A percentile compares a stretch with the other conserved stretches of the same genome.
These are phyloP conservation scores for Sporothrix protearum DNA, from an alignment of 2,329 filamentous ascomycete species.

Conservation along the genomic window DNA sequence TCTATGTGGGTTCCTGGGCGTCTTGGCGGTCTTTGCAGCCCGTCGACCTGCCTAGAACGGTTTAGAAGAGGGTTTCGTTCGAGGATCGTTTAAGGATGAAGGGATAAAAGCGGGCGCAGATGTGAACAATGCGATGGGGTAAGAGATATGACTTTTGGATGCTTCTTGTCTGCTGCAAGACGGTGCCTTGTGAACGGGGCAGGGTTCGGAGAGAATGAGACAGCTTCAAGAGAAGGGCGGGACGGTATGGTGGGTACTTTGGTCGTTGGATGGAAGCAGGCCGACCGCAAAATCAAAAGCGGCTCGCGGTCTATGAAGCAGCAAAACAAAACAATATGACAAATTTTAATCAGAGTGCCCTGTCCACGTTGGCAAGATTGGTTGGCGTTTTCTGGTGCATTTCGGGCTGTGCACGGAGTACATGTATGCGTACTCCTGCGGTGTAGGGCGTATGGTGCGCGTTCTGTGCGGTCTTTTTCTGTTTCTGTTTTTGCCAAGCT, in stretches of 20 bases:
- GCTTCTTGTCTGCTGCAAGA: neutral
- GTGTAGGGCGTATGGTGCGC: neutral
- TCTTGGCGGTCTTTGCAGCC: neutral
- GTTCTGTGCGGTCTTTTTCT: neutral
- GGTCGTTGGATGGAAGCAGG: neutral
- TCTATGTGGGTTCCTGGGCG: neutral
- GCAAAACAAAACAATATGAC: neutral
- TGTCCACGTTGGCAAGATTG: neutral
- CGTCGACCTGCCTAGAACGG: conserved; percentile 18
- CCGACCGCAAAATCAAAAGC: neutral
- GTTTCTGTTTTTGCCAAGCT: neutral
- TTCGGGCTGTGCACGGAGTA: no score
- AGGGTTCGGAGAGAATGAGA: neutral
- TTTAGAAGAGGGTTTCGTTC: conserved; percentile 15
- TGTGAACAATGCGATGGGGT: neutral
- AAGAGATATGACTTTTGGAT: conserved; percentile 5
- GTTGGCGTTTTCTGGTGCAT: neutral
- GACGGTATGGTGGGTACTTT: neutral
- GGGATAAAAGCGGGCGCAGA: neutral
- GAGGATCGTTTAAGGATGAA: neutral
- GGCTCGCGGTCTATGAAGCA: neutral
- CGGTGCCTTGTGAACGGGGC: conserved; percentile 1
- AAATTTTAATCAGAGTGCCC: neutral
- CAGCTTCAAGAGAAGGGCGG: neutral
- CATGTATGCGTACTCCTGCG: neutral